phyloP scores from a whole-genome alignment of 345 rosid genomes.

The Corymbia maculata region DNA sequence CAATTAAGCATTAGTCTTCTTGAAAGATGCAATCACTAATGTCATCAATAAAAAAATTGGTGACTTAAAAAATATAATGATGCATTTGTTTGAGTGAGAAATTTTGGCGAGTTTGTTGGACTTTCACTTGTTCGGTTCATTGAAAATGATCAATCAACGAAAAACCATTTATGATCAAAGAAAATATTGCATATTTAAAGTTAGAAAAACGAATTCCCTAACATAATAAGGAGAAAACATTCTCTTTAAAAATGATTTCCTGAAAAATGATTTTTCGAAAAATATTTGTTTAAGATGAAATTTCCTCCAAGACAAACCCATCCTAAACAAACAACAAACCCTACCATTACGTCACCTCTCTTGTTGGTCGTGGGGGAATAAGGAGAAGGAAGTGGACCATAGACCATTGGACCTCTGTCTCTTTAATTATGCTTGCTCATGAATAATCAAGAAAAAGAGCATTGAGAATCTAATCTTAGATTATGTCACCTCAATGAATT shows the following conservation, averaged over 20 bases:
- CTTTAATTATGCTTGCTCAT: background rate
- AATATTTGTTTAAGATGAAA: background rate
- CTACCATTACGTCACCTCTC: background rate
- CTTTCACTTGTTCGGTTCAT: accelerated
- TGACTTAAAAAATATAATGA: background rate
- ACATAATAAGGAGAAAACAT: background rate
- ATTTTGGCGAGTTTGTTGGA: background rate
- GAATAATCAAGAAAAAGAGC: background rate
- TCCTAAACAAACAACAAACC: background rate
- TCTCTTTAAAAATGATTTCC: background rate
- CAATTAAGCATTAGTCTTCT: background rate
- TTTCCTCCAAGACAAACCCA: background rate
- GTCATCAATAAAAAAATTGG: background rate
- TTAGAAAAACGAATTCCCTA: background rate
- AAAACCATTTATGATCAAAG: accelerated
- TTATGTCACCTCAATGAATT: background rate
- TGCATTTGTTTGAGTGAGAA: background rate
- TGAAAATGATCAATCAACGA: background rate
- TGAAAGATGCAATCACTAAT: background rate
- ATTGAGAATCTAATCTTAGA: background rate
- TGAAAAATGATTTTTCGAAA: background rate
- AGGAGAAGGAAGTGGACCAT: background rate
- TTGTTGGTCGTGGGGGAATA: background rate
- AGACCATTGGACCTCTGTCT: background rate
- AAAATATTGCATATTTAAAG: background rate